Evolutionary conservation across 257 asterid genomes (phyloP), one percentile per base, ranked within the genome.

Genomic region (Fraxinus pennsylvanica): DNA sequence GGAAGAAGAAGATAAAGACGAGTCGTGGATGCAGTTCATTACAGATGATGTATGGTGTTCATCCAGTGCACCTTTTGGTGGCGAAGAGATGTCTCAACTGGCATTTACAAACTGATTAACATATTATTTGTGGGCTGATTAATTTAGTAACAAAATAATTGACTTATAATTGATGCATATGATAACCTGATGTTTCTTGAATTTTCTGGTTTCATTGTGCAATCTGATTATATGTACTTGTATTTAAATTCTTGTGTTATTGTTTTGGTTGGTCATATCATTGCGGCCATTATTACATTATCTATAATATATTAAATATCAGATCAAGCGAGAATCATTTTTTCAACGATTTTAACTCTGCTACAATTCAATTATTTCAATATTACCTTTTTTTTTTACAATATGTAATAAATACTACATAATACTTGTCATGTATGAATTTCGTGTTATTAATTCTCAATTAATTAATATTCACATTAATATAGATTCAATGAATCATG

Each of bases 11-110:
- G 97, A 91, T 27, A 83, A 86, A 79, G 93, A 87, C 19, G 95
- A 95, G 50, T 92, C 97, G 17, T 94, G 99, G 99, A 95, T 95
- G 98, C 96, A 91, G 82, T 95, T 92, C 81, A 92, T 95, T 27
- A 92, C 96, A 54, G 98, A 92, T 68, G 99, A 95, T 76, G 96
- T 86, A 2, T 95, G 99, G 99, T 92, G 96, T 71, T 89, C 94
- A 14, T 87, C 94, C 71, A 78, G 66, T 77, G 68, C 88, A 72
- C 78, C 88, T 38, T 84, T 66, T 80, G 92, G 84, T 38, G 91
- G 88, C 36, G 95, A 90, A 47, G 96, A 89, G 15, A 68, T 85
- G 67, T 80, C 93, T 76, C 94, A 88, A 41, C 9, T 85, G 75
- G 85, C 90, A 65, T 94, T 91, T 83, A 87, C 88, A 76, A 86